Percentiles rank a stretch among this genome's conserved stretches.
Conservation (phyloP, 192 early-diverging fungal species). For the Haplosporangium gracile region DNA sequence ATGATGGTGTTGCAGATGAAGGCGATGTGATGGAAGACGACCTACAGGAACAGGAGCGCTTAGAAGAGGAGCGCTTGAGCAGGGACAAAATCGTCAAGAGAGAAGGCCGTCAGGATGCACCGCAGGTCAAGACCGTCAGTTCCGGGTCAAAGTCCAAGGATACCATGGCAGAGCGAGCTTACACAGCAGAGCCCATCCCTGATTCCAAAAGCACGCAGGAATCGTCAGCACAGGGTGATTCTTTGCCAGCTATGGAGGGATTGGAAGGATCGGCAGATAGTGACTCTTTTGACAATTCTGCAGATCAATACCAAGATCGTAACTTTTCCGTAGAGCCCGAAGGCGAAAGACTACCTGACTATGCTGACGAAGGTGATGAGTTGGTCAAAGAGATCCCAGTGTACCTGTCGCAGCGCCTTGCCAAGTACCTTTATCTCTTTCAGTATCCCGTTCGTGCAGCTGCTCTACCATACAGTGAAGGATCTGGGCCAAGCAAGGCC, state of each 20-base stretch:
- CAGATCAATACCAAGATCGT: background rate
- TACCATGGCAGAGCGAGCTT: background rate
- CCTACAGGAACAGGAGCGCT: constrained; percentile 26
- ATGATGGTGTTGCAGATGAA: constrained; percentile 15
- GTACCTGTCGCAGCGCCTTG: constrained; percentile 77
- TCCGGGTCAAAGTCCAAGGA: constrained; percentile 13
- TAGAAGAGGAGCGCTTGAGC: constrained; percentile 44
- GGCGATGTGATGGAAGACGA: constrained; percentile 39
- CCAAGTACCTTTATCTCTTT: constrained; percentile 80
- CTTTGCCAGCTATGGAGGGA: background rate
- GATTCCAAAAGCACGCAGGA: constrained; percentile 5
- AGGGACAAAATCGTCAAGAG: constrained; percentile 11
- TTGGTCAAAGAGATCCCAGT: constrained; percentile 85
- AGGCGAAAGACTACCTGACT: constrained; percentile 37
- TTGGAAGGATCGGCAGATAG: background rate
- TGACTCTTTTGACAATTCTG: constrained; percentile 7
- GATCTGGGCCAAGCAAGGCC: constrained; percentile 66
- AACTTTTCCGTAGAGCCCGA: constrained; percentile 17
- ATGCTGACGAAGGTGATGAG: constrained; percentile 70
- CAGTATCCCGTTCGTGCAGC: constrained; percentile 84
- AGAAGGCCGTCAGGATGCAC: constrained; percentile 12
- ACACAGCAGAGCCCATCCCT: background rate
- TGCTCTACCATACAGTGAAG: constrained; percentile 58
- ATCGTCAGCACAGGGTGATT: constrained; percentile 10
- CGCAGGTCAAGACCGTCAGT: background rate